phyloP scores from a whole-genome alignment of 116 monocot genomes.

The Papilionanthe hybrid region DNA sequence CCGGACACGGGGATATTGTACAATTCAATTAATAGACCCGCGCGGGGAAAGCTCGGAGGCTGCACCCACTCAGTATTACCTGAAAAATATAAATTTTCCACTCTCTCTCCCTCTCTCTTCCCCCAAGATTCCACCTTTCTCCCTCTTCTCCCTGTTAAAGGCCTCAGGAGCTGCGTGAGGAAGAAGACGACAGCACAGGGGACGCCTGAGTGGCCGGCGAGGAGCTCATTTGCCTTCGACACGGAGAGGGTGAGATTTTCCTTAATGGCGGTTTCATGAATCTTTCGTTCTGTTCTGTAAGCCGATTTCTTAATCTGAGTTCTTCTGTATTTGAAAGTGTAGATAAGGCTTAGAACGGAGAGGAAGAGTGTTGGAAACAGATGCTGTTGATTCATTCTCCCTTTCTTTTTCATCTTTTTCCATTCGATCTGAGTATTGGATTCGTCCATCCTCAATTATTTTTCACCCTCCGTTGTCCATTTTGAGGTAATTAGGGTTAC shows the following conservation, averaged over 20 bases:
- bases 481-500: background rate
- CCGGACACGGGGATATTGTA: constrained; percentile 2
- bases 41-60: background rate
- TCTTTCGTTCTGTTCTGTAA: too few species aligned
- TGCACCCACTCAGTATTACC: background rate
- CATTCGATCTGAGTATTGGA: too few species aligned
- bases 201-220: background rate
- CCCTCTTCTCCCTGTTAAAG: constrained; percentile 5
- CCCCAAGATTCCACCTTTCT: background rate
- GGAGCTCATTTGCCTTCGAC: background rate
- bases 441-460: too few species aligned
- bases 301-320: background rate
- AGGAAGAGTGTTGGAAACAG: background rate
- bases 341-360: background rate
- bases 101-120: background rate
- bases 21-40: constrained; percentile 7
- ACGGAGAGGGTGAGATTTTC: background rate
- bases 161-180: constrained; percentile 4
- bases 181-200: background rate
- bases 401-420: background rate
- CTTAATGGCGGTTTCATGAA: background rate
- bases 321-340: background rate
- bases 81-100: background rate
- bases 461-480: too few species aligned
- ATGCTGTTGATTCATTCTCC: background rate